Conservation (phyloP, 352 stramenopile species). For the Pythium folliculosum region DNA sequence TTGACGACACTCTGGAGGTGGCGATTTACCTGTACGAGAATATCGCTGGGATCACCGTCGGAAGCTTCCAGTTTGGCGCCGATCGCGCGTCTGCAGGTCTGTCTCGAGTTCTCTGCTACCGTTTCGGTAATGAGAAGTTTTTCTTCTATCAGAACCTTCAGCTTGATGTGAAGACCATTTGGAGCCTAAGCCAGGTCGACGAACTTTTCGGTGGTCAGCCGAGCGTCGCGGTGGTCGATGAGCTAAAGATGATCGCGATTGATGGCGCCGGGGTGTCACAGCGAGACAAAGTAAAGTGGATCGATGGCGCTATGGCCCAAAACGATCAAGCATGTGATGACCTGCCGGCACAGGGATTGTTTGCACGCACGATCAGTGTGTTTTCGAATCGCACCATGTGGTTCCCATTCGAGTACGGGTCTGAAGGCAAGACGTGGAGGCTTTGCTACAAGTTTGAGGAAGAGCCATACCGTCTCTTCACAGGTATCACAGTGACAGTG, state of each 20-base stretch:
- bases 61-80: constrained; percentile 47
- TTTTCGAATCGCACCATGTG: constrained; percentile 45
- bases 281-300: constrained; percentile 60
- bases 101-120: constrained; percentile 55
- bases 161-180: constrained; percentile 70
- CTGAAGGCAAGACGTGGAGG: constrained; percentile 42
- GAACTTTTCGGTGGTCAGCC: constrained; percentile 25
- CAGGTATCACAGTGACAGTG: constrained; percentile 41
- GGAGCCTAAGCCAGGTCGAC: constrained; percentile 35
- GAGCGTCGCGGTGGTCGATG: constrained; percentile 55
- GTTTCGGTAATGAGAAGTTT: constrained; percentile 57
- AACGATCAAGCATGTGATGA: constrained; percentile 40
- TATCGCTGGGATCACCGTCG: constrained; percentile 38
- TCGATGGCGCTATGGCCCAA: constrained; percentile 22
- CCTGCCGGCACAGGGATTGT: constrained; percentile 41
- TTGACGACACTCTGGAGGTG: constrained; percentile 63
- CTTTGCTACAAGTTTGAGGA: constrained; percentile 72
- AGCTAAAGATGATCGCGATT: constrained; percentile 58
- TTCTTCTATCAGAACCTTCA: constrained; percentile 54
- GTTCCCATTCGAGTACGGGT: constrained; percentile 60
- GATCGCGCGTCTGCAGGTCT: constrained; percentile 39
- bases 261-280: constrained; percentile 52
- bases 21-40: constrained; percentile 74
- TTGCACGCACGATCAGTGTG: constrained; percentile 36
- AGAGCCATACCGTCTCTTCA: constrained; percentile 52